Evolutionary conservation across 441 rosid genomes (phyloP).

Genomic region (Hura crepitans): DNA sequence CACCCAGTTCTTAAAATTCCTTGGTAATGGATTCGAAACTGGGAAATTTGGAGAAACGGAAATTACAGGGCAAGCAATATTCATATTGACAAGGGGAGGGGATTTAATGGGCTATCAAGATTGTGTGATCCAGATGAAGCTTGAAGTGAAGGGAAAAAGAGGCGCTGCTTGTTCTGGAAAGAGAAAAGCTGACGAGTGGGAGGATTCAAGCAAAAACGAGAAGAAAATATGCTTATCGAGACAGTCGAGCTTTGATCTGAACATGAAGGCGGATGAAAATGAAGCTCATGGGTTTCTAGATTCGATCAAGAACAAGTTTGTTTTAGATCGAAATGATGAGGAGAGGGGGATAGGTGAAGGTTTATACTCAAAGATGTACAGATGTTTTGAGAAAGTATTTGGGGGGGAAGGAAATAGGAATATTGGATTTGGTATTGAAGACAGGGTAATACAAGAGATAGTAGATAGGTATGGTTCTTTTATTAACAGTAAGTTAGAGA

Average conservation of each 20-base stretch:
- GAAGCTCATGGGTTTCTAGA: slow-evolving; percentile 39
- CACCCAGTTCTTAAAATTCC: slow-evolving; percentile 41
- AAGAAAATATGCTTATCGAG: slow-evolving; percentile 41
- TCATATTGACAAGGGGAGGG: slow-evolving; percentile 50
- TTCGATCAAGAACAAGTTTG: slow-evolving; percentile 42
- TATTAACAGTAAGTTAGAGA: slow-evolving; percentile 49
- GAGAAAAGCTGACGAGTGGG: slow-evolving; percentile 56
- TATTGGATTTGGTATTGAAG: slow-evolving; percentile 38
- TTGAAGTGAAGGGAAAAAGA: slow-evolving; percentile 37
- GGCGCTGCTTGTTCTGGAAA: slow-evolving; percentile 28
- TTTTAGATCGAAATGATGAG: slow-evolving; percentile 32
- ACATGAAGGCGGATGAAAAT: slow-evolving; percentile 46
- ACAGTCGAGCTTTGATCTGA: slow-evolving; percentile 67
- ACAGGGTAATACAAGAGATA: slow-evolving; percentile 44
- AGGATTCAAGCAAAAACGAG: slow-evolving; percentile 27
- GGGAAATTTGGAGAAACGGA: slow-evolving; percentile 36
- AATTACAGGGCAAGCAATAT: slow-evolving; percentile 35
- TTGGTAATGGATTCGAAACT: slow-evolving; percentile 43
- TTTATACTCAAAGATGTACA: slow-evolving; percentile 37
- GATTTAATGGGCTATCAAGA: slow-evolving; percentile 32
- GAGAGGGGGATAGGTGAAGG: slow-evolving; percentile 32
- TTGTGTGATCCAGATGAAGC: slow-evolving; percentile 49
- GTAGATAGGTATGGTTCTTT: slow-evolving; percentile 34
- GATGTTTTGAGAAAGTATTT: slow-evolving; percentile 34
- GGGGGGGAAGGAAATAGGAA: slow-evolving; percentile 36